Percentiles rank a stretch among this genome's conserved stretches.
Evolutionary conservation across 2,329 filamentous ascomycete species (phyloP).

Genomic region (Setomelanomma holmii): DNA sequence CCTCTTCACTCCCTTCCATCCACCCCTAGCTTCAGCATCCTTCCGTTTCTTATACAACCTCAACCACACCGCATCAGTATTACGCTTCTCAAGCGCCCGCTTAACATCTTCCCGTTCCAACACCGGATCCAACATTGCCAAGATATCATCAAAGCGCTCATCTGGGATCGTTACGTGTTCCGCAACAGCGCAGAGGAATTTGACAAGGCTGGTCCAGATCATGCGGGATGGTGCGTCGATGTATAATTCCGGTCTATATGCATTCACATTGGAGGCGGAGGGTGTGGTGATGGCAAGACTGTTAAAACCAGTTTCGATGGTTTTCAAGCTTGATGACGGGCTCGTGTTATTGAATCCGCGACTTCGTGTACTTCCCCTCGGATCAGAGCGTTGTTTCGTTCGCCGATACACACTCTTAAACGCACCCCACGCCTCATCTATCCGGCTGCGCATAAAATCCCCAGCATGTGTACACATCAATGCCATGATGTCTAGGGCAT

Average conservation of each 20-base stretch:
- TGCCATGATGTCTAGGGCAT: conserved; percentile 72
- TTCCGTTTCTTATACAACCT: conserved; percentile 29
- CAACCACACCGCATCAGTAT: conserved; percentile 81
- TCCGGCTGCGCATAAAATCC: conserved; percentile 78
- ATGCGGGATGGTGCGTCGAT: conserved; percentile 63
- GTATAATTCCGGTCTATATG: conserved; percentile 50
- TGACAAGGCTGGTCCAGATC: conserved; percentile 69
- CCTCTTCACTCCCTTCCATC: not conserved
- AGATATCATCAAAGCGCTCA: conserved; percentile 73
- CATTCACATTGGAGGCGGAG: not conserved
- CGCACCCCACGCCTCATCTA: conserved; percentile 75
- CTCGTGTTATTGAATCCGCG: too few relatives aligned
- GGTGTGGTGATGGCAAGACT: conserved; percentile 6
- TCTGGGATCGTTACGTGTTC: conserved; percentile 70
- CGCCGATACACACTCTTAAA: conserved; percentile 48
- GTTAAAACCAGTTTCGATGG: conserved; percentile 11
- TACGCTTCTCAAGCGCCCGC: conserved; percentile 67
- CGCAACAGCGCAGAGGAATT: conserved; percentile 67
- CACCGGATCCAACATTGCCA: conserved; percentile 64
- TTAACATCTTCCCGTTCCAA: conserved; percentile 57
- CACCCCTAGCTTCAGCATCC: not conserved
- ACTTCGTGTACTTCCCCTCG: not conserved
- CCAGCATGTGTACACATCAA: conserved; percentile 75
- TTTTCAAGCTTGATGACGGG: conserved; percentile 2
- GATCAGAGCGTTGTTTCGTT: conserved; percentile 14